phyloP scores from a whole-genome alignment of 2,329 filamentous ascomycete genomes.

The Fusarium gaditjirri region DNA sequence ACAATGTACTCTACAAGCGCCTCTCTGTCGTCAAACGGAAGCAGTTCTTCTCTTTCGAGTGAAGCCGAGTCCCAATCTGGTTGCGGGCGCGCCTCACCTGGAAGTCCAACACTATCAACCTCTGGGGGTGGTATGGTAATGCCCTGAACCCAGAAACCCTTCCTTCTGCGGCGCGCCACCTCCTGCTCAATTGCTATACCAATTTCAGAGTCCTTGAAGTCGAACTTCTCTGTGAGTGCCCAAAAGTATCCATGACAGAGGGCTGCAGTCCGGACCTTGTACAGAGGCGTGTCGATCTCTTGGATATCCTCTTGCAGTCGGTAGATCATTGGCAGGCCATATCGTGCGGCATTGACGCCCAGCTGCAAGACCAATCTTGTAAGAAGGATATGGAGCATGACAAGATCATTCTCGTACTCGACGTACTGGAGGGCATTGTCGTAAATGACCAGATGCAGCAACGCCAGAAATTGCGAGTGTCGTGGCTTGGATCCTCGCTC shows the following conservation, averaged over 20 bases:
- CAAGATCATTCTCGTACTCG: conserved; percentile 77
- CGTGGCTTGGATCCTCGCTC: conserved; percentile 64
- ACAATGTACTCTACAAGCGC: conserved; percentile 80
- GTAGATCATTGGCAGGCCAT: conserved; percentile 88
- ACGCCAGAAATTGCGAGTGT: conserved; percentile 78
- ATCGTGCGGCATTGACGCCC: conserved; percentile 83
- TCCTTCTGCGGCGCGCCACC: conserved; percentile 76
- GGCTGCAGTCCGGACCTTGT: conserved; percentile 83
- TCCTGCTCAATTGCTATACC: conserved; percentile 80
- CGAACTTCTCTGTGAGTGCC: conserved; percentile 79
- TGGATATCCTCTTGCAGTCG: conserved; percentile 86
- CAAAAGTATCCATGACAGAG: conserved; percentile 92
- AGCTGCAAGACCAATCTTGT: conserved; percentile 78
- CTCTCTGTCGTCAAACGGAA: conserved; percentile 79
- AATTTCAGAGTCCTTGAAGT: conserved; percentile 75
- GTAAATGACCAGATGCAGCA: conserved; percentile 89
- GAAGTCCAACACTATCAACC: conserved; percentile 69
- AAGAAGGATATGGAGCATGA: conserved; percentile 81
- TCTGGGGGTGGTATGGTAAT: conserved; percentile 76
- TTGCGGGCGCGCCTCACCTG: conserved; percentile 57
- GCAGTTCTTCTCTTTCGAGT: conserved; percentile 71
- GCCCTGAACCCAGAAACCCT: conserved; percentile 81
- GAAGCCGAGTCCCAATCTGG: conserved; percentile 61
- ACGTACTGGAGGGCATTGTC: conserved; percentile 83
- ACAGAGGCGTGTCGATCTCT: conserved; percentile 69